Evolutionary conservation across 2,329 filamentous ascomycete genomes (phyloP), one percentile per base, ranked within the genome.

Genomic region (Claviceps pazoutovae): DNA sequence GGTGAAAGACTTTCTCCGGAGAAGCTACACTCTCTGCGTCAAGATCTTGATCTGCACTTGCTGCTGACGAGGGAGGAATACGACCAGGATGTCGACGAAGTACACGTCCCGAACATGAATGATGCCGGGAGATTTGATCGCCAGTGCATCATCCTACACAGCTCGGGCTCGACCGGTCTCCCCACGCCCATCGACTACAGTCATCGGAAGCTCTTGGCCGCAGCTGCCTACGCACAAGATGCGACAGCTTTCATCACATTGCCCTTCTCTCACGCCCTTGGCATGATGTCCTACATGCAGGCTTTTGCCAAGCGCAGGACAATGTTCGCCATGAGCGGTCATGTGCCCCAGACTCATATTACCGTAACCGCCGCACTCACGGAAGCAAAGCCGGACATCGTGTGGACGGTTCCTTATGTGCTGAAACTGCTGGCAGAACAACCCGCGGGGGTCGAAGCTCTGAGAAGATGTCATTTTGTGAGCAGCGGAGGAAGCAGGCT

Each of bases 141-240:
- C 36, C 42, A n/a, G 9, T 51, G 49, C 49, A 46, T 46, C 30
- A 37, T 46, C n/a, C 49, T 45, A 6, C 49, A 45, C 45, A 46
- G 45, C 45, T 46, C 48, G 60, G 79, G 80, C n/a, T 79, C 75
- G 0, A 82, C 80, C 5, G 79, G 79, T 0, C 67, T 82, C 5
- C 80, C 80, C 0, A 83, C 82, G 55, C 78, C 79, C 1, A 80
- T 83, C 51, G 77, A 72, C 57, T 74, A 79, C 54, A 75, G 72
- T 0, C 76, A 83, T 47, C 62, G 63, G 23, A 68, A 73, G 6
- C 71, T 70, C 34, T 60, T 81, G 14, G 66, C 67, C 41, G 78
- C 76, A 55, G 76, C 73, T 52, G 59, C 66, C 41, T 55, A 54
- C 23, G 60, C 57, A 53, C 66, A 65, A 58, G 54, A 63, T 16